Percentiles rank a stretch among this genome's conserved stretches.
Evolutionary conservation across 306 rosid species (phyloP).

Genomic region (Fagus crenata): DNA sequence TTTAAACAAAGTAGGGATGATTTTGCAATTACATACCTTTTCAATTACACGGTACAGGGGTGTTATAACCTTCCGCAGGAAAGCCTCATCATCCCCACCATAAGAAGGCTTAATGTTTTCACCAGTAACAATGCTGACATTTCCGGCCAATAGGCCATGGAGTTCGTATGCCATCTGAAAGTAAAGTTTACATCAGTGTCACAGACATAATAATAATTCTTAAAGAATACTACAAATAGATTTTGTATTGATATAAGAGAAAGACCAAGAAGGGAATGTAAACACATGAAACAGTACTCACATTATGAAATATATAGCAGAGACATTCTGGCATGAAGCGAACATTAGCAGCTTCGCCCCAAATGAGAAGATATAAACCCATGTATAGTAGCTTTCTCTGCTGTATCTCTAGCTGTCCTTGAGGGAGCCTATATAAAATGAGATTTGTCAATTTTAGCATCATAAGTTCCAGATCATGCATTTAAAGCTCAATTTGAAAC

Average conservation of each 20-base stretch:
- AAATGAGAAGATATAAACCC: slow-evolving; percentile 90
- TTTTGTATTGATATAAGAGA: slow-evolving; percentile 12
- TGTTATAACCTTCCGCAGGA: slow-evolving; percentile 81
- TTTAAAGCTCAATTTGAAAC: slow-evolving; percentile 6
- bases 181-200: slow-evolving; percentile 33
- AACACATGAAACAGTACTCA: slow-evolving; percentile 38
- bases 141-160: slow-evolving; percentile 96
- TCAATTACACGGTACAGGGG: slow-evolving; percentile 80
- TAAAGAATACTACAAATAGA: slow-evolving; percentile 6
- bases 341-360: slow-evolving; percentile 94
- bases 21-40: slow-evolving; percentile 46
- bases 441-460: slow-evolving; percentile 27
- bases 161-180: slow-evolving; percentile 94
- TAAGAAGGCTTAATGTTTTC: slow-evolving; percentile 98
- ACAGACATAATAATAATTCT: slow-evolving; percentile 18
- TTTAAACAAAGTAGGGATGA: slow-evolving; percentile 22
- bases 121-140: slow-evolving; percentile 97
- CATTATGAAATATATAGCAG: slow-evolving; percentile 92
- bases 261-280: slow-evolving; percentile 21
- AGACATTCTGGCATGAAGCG: slow-evolving; percentile 98
- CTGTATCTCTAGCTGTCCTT: slow-evolving; percentile 78
- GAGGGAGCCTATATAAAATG: slow-evolving; percentile 66
- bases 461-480: slow-evolving; percentile 19
- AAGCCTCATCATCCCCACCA: slow-evolving; percentile 98
- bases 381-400: slow-evolving; percentile 93